A percentile compares a stretch with the other conserved stretches of the same genome.
Conservation (phyloP, 768 basidiomycete genomes). For the Phanerochaete carnosa region DNA sequence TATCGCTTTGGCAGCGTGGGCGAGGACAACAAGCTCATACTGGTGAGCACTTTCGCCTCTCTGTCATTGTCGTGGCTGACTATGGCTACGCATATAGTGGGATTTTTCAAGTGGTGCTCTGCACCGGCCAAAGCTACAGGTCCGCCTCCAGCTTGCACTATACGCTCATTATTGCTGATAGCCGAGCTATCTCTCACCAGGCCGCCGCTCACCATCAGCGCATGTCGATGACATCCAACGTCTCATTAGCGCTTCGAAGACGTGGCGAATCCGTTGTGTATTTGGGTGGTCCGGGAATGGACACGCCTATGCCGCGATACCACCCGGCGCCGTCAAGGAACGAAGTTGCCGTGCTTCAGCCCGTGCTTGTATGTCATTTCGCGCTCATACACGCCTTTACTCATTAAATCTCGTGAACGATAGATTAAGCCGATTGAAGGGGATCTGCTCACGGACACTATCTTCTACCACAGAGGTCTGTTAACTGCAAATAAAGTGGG, state of each 20-base stretch:
- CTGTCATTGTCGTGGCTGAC: background rate
- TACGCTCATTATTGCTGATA: background rate
- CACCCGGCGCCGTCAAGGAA: conserved; percentile 90
- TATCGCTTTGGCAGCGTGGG: conserved; percentile 96
- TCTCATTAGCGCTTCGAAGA: conserved; percentile 71
- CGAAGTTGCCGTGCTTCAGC: conserved; percentile 87
- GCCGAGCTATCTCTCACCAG: background rate
- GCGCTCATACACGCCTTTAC: background rate
- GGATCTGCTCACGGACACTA: conserved; percentile 71
- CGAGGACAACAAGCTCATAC: conserved; percentile 91
- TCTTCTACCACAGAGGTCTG: conserved; percentile 75
- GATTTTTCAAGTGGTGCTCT: conserved; percentile 89
- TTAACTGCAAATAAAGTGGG: conserved; percentile 78
- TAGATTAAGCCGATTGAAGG: conserved; percentile 81
- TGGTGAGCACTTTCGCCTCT: conserved; percentile 48
- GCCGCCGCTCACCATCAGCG: conserved; percentile 57
- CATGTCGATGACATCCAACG: conserved; percentile 72
- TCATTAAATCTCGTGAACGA: background rate
- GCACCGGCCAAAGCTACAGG: conserved; percentile 82
- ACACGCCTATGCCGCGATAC: conserved; percentile 51
- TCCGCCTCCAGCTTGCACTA: conserved; percentile 15
- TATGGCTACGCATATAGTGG: conserved; percentile 54
- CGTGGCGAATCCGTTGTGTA: conserved; percentile 47
- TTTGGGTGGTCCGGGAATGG: conserved; percentile 39
- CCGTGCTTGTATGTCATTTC: conserved; percentile 69